phyloP scores from a whole-genome alignment of 306 rosid genomes.

The Cucurbita pepo region DNA sequence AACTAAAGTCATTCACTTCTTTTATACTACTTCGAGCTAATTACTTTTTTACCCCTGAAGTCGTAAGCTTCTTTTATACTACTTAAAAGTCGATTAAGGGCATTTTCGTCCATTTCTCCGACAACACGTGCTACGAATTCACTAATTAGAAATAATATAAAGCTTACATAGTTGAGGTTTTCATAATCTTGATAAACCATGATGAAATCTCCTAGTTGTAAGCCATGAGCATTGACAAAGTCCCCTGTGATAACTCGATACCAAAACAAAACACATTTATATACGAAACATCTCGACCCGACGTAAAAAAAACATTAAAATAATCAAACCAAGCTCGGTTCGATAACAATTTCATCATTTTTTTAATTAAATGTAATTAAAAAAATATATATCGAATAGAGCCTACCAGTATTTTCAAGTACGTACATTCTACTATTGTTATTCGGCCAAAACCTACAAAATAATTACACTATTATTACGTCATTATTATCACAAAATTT shows the following conservation, averaged over 20 bases:
- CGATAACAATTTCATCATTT: neutral
- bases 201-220: slow-evolving; percentile 62
- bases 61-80: too few relatives aligned
- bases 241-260: slow-evolving; percentile 40
- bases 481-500: too few relatives aligned
- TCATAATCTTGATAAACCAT: slow-evolving; percentile 47
- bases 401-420: slow-evolving; percentile 87
- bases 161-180: slow-evolving; percentile 47
- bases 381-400: neutral
- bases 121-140: too few relatives aligned
- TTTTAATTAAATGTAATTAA: too few relatives aligned
- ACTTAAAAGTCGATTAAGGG: too few relatives aligned
- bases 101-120: too few relatives aligned
- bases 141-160: neutral
- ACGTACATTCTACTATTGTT: slow-evolving; percentile 95
- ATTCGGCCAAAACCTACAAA: slow-evolving; percentile 84
- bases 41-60: too few relatives aligned
- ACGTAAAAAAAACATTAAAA: too few relatives aligned
- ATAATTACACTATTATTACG: neutral
- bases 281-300: neutral
- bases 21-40: too few relatives aligned
- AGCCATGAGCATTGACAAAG: slow-evolving; percentile 57
- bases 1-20: neutral
- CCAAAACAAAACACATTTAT: neutral
- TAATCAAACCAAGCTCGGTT: neutral